phyloP scores from a whole-genome alignment of 148 eudicot species.

The Cornus suecica region DNA sequence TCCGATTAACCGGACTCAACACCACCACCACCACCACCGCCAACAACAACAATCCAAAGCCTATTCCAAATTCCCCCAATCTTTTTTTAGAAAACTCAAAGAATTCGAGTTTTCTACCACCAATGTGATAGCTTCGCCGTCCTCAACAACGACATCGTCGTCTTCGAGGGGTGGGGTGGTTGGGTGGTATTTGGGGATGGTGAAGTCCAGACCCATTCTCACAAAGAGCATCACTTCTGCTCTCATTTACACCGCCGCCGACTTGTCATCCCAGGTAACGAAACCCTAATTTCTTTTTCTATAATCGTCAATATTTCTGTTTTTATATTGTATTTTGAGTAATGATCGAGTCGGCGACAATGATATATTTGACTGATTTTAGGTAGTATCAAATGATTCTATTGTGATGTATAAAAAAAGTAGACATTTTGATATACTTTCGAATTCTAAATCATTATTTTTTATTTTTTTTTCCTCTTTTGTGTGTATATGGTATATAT shows the following conservation, averaged over 20 bases:
- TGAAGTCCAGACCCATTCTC: constrained; percentile 66
- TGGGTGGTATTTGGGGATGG: constrained; percentile 79
- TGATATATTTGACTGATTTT: too few species aligned
- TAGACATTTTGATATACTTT: too few species aligned
- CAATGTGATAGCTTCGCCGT: constrained; percentile 8
- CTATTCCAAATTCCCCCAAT: constrained; percentile 12
- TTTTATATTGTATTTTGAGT: too few species aligned
- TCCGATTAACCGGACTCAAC: constrained; percentile 4
- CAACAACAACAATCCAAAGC: constrained; percentile 16
- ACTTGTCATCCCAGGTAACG: constrained; percentile 84
- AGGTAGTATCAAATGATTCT: too few species aligned
- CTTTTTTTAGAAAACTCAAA: constrained; percentile 24
- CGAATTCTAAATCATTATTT: too few species aligned
- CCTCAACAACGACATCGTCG: constrained; percentile 21
- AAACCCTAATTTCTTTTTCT: neutral
- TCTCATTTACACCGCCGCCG: constrained; percentile 73
- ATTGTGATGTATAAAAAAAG: too few species aligned
- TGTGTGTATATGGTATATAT: too few species aligned
- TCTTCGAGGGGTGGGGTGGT: constrained; percentile 36
- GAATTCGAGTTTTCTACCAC: constrained; percentile 30
- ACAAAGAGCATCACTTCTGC: constrained; percentile 78
- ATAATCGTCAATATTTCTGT: too few species aligned
- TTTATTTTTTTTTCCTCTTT: too few species aligned
- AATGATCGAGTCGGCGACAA: too few species aligned
- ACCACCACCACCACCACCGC: too few species aligned